Percentiles rank a stretch among this genome's conserved stretches.
phyloP scores from a whole-genome alignment of 495 filamentous ascomycete species.

The Lophiotrema nucula region DNA sequence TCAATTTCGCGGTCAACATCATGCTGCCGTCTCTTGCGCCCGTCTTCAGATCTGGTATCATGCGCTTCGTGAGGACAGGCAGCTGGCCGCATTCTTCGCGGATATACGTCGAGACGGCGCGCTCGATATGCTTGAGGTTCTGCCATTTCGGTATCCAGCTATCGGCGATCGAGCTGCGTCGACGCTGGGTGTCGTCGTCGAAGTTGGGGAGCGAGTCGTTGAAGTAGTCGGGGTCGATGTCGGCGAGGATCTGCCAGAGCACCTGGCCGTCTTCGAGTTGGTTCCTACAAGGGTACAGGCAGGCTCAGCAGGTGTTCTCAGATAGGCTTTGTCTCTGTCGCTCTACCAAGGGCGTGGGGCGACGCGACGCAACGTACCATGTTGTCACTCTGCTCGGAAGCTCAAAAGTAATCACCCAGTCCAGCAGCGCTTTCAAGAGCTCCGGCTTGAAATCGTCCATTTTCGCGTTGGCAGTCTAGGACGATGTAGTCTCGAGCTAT shows the following conservation, averaged over 20 bases:
- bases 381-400: constrained; percentile 17
- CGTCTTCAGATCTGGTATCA: constrained; percentile 58
- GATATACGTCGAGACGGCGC: constrained; percentile 65
- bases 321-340: no score
- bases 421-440: constrained; percentile 50
- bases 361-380: no score
- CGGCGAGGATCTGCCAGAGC: constrained; percentile 65
- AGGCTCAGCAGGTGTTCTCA: no score
- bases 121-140: constrained; percentile 66
- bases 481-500: no score
- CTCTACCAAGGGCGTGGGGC: no score
- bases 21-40: constrained; percentile 49
- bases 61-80: constrained; percentile 47
- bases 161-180: constrained; percentile 13
- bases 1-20: constrained; percentile 38
- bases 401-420: constrained; percentile 49
- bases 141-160: constrained; percentile 40
- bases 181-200: constrained; percentile 42
- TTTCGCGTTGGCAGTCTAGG: not conserved
- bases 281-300: no score
- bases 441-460: constrained; percentile 38
- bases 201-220: constrained; percentile 58
- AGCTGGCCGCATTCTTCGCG: constrained; percentile 54
- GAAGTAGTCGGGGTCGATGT: constrained; percentile 69
- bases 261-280: constrained; percentile 75